phyloP scores from a whole-genome alignment of 768 basidiomycete genomes.

The Amanita polypyramis region DNA sequence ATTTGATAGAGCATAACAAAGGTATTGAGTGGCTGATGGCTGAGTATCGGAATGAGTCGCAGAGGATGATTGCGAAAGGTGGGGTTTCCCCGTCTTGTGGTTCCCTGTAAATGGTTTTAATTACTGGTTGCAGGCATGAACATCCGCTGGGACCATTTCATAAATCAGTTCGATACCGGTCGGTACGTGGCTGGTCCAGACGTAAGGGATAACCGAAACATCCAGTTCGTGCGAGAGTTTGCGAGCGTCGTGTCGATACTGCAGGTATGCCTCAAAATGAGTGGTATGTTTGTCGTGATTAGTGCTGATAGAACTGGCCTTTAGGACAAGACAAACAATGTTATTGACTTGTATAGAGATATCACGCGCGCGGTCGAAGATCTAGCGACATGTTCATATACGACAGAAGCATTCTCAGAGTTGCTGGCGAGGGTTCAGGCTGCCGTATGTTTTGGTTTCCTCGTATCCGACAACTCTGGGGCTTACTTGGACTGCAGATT shows the following conservation, averaged over 20 bases:
- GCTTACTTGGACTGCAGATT: conserved; percentile 38
- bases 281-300: neutral
- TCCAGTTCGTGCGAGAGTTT: conserved; percentile 92
- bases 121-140: conserved; percentile 59
- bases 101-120: neutral
- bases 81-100: conserved; percentile 14
- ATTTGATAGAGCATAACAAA: conserved; percentile 82
- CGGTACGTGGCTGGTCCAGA: conserved; percentile 69
- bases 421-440: conserved; percentile 74
- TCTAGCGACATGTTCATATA: conserved; percentile 79
- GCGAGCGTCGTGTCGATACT: conserved; percentile 87
- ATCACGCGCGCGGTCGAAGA: conserved; percentile 81
- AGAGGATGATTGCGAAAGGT: conserved; percentile 90
- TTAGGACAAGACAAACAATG: conserved; percentile 88
- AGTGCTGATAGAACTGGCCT: conserved; percentile 6
- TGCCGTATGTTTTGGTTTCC: conserved; percentile 42
- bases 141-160: conserved; percentile 94
- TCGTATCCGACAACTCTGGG: neutral
- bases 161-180: conserved; percentile 84
- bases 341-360: conserved; percentile 86
- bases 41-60: conserved; percentile 87
- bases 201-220: conserved; percentile 76
- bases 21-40: conserved; percentile 93
- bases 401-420: conserved; percentile 70
- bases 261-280: conserved; percentile 39